Evolutionary conservation across 2,329 filamentous ascomycete species (phyloP), one percentile per base, ranked within the genome.

Genomic region (Pseudonectria buxi): DNA sequence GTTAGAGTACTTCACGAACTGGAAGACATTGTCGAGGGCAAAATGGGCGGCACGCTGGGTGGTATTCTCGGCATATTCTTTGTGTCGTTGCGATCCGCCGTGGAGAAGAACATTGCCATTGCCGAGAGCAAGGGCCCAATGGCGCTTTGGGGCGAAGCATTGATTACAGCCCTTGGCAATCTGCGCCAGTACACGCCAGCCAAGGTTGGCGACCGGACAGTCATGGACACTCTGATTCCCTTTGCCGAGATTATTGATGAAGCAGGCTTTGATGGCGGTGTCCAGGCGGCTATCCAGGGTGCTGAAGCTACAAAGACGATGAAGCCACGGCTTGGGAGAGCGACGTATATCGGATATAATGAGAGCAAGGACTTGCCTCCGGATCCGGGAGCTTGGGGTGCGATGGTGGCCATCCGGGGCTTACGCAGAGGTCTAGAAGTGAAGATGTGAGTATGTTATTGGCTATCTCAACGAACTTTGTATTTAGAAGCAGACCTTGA

Each of bases 301-400:
- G 72, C 79, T 4, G 73, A 80, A 51, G 68, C 66, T 6, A 86
- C 81, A 4, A 80, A 72, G 58, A 74, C 64, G 16, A 75, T 85
- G 69, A 74, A 68, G 57, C 77, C 81, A 7, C 76, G 67, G 47
- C 62, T 86, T 18, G 81, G 81, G 2, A 65, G 81, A 33, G 81
- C 81, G 10, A 81, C 81, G 0, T 86, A 86, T 48, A 74, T 85
- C 4, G 78, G 73, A 5, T 69, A 67, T 28, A 72, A 67, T 37
- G 65, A 72, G 39, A 67, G 64, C 35, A 59, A 59, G 34, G 69
- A 68, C 29, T 43, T 72, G 36, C 77, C 82, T 4, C 80, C 81
- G 4, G 81, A 86, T 55, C 81, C 81, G 1, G 81, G 81, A 22
- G 81, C 81, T 4, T 78, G 80, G 67, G 81, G 79, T n/a, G 18